Evolutionary conservation across 495 filamentous ascomycete genomes (phyloP), one percentile per base, ranked within the genome.

Genomic region (Penicillium argentinense): DNA sequence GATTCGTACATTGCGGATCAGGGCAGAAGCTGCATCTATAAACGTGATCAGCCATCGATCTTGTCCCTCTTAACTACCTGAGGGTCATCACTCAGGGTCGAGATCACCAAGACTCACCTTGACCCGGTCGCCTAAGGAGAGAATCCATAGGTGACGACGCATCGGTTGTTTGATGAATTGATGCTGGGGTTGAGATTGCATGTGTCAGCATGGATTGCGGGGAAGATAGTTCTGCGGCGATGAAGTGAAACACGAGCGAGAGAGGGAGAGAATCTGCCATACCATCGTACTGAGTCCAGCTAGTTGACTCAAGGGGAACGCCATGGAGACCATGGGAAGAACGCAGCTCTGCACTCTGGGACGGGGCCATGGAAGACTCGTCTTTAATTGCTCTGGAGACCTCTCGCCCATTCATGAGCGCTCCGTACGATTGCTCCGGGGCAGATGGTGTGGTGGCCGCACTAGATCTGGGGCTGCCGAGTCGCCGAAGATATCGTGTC

Each of bases 1-100:
- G n/a, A 95, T 62, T 18, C 77, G 71, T 29, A 91, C 62, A 39
- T 79, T 86, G 21, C 75, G 74, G 43, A 91, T 79, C 29, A 91
- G 68, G 12, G 87, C 82, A 56, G 85, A 79, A 25, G 57, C 58
- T 38, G 63, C 59, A 48, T 67, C 73, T 80, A 40, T 9, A 4
- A n/a, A n/a, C n/a, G n/a, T n/a, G n/a, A n/a, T n/a, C n/a, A n/a
- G n/a, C n/a, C n/a, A n/a, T n/a, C n/a, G n/a, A n/a, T n/a, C n/a
- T n/a, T n/a, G n/a, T n/a, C n/a, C 26, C n/a, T 17, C 9, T 17
- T 39, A 7, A 19, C 12, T 14, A 2, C 13, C 5, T 18, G 16
- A n/a, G n/a, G n/a, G n/a, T n/a, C n/a, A n/a, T n/a, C n/a, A n/a
- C n/a, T n/a, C n/a, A n/a, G n/a, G n/a, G n/a, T n/a, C n/a, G n/a